These are phyloP conservation scores for Taxillus chinensis DNA, from an alignment of 164 flowering plant genomes.

Conservation along the genomic window DNA sequence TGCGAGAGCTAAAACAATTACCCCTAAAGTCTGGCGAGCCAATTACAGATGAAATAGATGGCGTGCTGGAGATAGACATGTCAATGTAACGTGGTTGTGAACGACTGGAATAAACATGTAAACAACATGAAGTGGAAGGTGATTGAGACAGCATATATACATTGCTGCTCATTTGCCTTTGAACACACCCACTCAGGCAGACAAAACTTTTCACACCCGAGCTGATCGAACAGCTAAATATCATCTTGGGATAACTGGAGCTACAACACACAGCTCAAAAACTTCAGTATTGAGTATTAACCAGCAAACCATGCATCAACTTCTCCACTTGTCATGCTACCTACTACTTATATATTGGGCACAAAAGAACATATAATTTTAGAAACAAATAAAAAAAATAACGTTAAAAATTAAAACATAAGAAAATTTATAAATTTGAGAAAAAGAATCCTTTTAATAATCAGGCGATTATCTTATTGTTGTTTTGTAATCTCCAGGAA, in stretches of 20 bases:
- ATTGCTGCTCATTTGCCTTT: constrained; percentile 30
- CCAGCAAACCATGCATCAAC: neutral
- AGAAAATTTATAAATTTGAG: too few relatives aligned
- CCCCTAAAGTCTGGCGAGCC: constrained; percentile 18
- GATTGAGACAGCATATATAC: constrained; percentile 22
- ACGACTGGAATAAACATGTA: constrained; percentile 12
- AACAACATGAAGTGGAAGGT: constrained; percentile 25
- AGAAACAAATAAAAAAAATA: too few relatives aligned
- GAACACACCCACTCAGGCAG: constrained; percentile 18
- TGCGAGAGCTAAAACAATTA: constrained; percentile 18
- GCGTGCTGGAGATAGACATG: constrained; percentile 16
- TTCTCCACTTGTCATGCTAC: neutral
- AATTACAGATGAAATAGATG: constrained; percentile 16
- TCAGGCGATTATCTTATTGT: too few relatives aligned
- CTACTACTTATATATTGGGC: too few relatives aligned
- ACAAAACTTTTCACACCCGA: constrained; percentile 26
- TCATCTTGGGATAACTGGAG: constrained; percentile 34
- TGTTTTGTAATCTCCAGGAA: too few relatives aligned
- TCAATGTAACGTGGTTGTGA: constrained; percentile 17
- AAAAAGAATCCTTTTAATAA: too few relatives aligned
- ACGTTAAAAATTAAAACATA: too few relatives aligned
- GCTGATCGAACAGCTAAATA: constrained; percentile 27
- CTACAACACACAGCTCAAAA: neutral
- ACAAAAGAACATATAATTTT: too few relatives aligned
- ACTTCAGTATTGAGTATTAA: neutral